A percentile compares a stretch with the other conserved stretches of the same genome.
These are phyloP conservation scores for Phytophthora pinifolia DNA, from an alignment of 352 stramenopile genomes.

Conservation along the genomic window DNA sequence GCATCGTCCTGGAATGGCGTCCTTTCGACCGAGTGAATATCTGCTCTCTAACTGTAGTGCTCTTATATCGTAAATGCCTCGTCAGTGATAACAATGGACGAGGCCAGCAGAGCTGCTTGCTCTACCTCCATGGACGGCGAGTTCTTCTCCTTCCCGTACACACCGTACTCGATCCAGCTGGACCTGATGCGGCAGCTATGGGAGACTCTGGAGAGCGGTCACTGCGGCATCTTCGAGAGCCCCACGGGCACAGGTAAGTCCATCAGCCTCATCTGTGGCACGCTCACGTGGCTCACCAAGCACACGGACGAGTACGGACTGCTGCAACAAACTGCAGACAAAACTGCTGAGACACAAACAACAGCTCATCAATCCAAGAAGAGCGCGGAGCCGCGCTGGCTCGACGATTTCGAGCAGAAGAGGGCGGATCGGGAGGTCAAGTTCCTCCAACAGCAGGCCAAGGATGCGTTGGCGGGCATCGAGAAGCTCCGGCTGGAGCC, in stretches of 20 bases:
- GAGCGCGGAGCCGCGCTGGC: conserved; percentile 50
- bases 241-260: conserved; percentile 93
- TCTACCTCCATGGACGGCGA: conserved; percentile 34
- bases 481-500: conserved; percentile 52
- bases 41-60: neutral
- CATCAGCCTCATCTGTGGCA: conserved; percentile 90
- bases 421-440: conserved; percentile 40
- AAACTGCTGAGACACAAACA: neutral
- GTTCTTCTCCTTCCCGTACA: conserved; percentile 90
- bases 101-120: neutral
- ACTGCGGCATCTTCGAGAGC: conserved; percentile 92
- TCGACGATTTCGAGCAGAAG: conserved; percentile 60
- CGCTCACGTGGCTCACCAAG: conserved; percentile 79
- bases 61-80: neutral
- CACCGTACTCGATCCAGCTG: conserved; percentile 90
- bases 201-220: conserved; percentile 70
- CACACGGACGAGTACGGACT: conserved; percentile 81
- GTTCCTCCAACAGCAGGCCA: conserved; percentile 44
- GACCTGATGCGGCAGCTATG: conserved; percentile 89
- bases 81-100: neutral
- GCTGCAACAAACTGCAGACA: conserved; percentile 21
- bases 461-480: conserved; percentile 57
- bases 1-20: neutral
- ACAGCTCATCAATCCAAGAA: conserved; percentile 13
- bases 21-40: conserved; percentile 6